phyloP scores from a whole-genome alignment of 108 stramenopile genomes.

The Nannochloropsis gaditana region DNA sequence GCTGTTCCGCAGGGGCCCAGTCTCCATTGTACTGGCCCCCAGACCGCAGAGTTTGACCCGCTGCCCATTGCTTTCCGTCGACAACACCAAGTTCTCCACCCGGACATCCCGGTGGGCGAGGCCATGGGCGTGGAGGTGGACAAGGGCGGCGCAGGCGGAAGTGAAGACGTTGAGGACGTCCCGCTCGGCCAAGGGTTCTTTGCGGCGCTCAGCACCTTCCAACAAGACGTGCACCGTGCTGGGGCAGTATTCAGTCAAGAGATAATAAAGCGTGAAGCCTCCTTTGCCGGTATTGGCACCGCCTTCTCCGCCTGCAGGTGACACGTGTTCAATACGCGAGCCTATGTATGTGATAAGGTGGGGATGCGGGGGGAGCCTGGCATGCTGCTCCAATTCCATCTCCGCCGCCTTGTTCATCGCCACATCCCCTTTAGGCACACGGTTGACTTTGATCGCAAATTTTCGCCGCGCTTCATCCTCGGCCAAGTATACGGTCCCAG shows the following conservation, averaged over 20 bases:
- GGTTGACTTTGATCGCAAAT: not conserved
- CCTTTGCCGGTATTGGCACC: not conserved
- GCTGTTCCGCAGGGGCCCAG: slow-evolving; percentile 4
- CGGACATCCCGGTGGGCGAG: slow-evolving; percentile 58
- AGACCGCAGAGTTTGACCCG: slow-evolving; percentile 64
- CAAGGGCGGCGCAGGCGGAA: not conserved
- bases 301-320: not conserved
- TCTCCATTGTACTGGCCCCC: slow-evolving; percentile 39
- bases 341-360: not conserved
- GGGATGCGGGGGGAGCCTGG: not conserved
- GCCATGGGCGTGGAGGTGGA: not conserved
- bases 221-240: not conserved
- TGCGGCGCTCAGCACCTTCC: not conserved
- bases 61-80: slow-evolving; percentile 43
- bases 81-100: slow-evolving; percentile 64
- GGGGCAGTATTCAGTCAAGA: slow-evolving; percentile 4
- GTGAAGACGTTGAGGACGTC: not conserved
- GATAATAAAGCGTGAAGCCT: not conserved
- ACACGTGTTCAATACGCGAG: not conserved
- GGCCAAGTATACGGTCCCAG: not conserved
- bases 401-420: not conserved
- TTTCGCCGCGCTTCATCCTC: not conserved
- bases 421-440: not conserved
- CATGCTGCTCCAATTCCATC: not conserved
- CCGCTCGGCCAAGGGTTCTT: not conserved